Evolutionary conservation across 2,329 filamentous ascomycete genomes (phyloP).

Genomic region (Thyridium curvatum): DNA sequence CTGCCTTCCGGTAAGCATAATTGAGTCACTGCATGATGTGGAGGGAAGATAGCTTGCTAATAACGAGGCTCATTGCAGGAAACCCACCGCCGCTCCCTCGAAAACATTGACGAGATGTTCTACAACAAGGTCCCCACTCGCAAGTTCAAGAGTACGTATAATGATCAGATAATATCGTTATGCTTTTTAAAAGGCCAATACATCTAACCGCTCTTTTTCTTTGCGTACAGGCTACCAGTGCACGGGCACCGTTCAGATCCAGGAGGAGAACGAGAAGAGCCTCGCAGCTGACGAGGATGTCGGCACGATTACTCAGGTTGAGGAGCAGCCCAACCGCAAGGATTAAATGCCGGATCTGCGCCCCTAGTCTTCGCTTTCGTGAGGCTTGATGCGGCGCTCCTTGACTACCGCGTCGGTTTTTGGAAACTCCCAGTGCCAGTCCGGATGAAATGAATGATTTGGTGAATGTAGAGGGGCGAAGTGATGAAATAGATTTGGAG

Average conservation of each 20-base stretch:
- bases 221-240: slow-evolving; percentile 5
- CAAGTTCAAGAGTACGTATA: slow-evolving; percentile 8
- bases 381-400: too few species aligned
- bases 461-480: too few species aligned
- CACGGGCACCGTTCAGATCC: slow-evolving; percentile 2
- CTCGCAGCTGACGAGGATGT: slow-evolving; percentile 3
- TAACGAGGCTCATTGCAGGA: slow-evolving; percentile 1
- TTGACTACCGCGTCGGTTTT: too few species aligned
- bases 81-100: slow-evolving; percentile 7
- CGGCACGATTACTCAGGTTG: slow-evolving; percentile 1
- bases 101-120: slow-evolving; percentile 8
- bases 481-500: too few species aligned
- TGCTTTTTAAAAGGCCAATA: too few species aligned
- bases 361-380: not conserved
- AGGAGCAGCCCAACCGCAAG: slow-evolving; percentile 2
- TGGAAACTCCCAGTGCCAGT: too few species aligned
- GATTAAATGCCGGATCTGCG: not conserved
- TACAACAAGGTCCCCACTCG: slow-evolving; percentile 6
- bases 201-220: not conserved
- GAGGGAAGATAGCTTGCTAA: too few species aligned
- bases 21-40: too few species aligned
- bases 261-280: slow-evolving; percentile 3
- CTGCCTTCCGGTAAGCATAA: slow-evolving; percentile 6
- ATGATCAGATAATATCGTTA: too few species aligned
- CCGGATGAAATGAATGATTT: too few species aligned